These are phyloP conservation scores for Boletus rubescentipes DNA, from an alignment of 768 basidiomycete species.

Conservation along the genomic window DNA sequence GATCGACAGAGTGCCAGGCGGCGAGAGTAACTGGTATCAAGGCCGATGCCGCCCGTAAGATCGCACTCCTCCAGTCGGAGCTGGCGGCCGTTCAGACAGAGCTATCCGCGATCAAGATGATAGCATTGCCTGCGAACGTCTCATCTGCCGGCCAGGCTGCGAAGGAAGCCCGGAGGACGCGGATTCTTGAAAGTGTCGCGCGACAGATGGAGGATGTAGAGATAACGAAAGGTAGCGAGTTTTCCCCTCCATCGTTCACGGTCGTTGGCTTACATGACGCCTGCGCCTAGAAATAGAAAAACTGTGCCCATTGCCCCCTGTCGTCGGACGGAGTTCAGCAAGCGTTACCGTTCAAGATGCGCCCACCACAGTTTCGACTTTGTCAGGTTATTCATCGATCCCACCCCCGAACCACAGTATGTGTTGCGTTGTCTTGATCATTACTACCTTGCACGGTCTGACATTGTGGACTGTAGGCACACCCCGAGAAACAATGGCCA, in stretches of 20 bases:
- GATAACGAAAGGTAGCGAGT: constrained; percentile 3
- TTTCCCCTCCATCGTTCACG: background rate
- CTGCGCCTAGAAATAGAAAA: background rate
- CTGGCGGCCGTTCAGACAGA: constrained; percentile 8
- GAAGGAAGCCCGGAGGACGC: constrained; percentile 2
- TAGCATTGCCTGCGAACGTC: background rate
- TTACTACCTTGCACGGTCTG: background rate
- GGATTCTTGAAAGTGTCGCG: background rate
- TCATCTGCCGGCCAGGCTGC: background rate
- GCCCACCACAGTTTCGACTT: background rate
- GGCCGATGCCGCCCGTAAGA: constrained; percentile 18
- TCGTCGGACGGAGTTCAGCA: background rate
- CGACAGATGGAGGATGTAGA: background rate
- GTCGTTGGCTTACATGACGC: constrained; percentile 1
- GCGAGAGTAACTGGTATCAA: constrained; percentile 14
- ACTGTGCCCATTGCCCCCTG: background rate
- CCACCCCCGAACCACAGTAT: constrained; percentile 1
- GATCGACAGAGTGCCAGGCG: constrained; percentile 12
- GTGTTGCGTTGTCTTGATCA: background rate
- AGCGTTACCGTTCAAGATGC: background rate
- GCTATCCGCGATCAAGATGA: constrained; percentile 9
- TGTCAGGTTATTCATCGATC: background rate
- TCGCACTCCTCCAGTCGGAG: constrained; percentile 16
- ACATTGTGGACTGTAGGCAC: background rate
- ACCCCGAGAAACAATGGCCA: constrained; percentile 1